Base-by-base conservation (phyloP, 2,329 filamentous ascomycete genomes). In the Scopulariopsis brevicaulis region DNA sequence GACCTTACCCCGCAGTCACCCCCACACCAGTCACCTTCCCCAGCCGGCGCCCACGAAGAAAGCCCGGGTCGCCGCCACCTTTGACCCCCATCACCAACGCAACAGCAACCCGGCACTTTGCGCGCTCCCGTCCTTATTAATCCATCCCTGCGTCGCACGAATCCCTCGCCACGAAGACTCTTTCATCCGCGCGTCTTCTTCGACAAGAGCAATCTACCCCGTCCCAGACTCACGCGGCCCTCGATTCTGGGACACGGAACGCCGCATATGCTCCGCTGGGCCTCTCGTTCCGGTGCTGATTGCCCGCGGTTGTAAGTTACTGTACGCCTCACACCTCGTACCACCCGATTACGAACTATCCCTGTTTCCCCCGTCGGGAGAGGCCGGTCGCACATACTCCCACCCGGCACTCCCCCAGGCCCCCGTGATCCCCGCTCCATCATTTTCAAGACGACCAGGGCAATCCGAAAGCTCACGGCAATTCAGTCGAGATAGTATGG, bases 401-500 rank as follows among this genome's bases (percentile, higher is more conserved):
- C 20, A 22, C 46, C 20, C 20, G 37, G 11, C 11, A 14, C 20
- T 48, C 20, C 12, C 46, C 46, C 34, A 7, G 7, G 14, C 24
- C 20, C 22, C 12, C 22, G 24, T 24, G 6, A 14, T 50, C 6
- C n/a, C 22, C 46, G 22, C 8, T 24, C 22, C 22, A 14, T 22
- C 46, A 24, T 24, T 14, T 20, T 6, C 46, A 4, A 50, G 20
- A 2, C 37, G 11, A 12, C 20, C 46, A n/a, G 20, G 12, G 24
- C 46, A 12, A 50, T 22, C 20, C 54, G 40, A 43, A 32, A 34
- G 43, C 43, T 35, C 25, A 56, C 18, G n/a, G 22, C 43, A 40
- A 10, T 24, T n/a, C 20, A 50, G 46, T 22, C 32, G 20, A 56
- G 40, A 51, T 56, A 56, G 55, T 51, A 56, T 56, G 55, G 24